Conservation (phyloP, 2,329 filamentous ascomycete species). For the Ceratocystis ficicola region DNA sequence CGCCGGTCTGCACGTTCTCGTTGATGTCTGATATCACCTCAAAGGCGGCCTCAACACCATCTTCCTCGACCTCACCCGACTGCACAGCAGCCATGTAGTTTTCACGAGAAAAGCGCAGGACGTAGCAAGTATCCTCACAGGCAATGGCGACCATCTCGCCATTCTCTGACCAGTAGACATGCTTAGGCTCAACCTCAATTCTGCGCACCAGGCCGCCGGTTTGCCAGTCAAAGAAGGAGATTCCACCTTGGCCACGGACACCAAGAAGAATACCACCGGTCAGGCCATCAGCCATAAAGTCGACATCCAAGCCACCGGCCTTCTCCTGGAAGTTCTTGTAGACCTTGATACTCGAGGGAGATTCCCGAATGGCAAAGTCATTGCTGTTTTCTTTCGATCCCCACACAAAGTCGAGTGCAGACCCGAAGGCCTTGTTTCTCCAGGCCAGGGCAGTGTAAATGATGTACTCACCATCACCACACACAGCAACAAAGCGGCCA, state of each 20-base stretch:
- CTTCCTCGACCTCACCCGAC: constrained; percentile 67
- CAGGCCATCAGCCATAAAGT: constrained; percentile 86
- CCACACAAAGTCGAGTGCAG: constrained; percentile 93
- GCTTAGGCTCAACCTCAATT: constrained; percentile 65
- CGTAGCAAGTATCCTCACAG: constrained; percentile 91
- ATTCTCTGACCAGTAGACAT: constrained; percentile 94
- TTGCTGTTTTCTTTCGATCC: constrained; percentile 95
- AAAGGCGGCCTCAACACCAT: constrained; percentile 90
- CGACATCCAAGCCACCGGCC: constrained; percentile 75
- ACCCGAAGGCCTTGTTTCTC: constrained; percentile 95
- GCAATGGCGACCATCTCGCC: constrained; percentile 87
- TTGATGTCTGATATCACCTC: constrained; percentile 93
- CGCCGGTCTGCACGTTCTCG: constrained; percentile 82
- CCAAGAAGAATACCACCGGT: constrained; percentile 81
- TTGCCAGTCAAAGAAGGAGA: constrained; percentile 95
- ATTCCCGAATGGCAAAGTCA: constrained; percentile 95
- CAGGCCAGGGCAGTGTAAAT: constrained; percentile 95
- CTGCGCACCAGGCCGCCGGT: constrained; percentile 77
- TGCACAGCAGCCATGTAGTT: constrained; percentile 76
- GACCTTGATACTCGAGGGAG: constrained; percentile 83
- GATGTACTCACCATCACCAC: constrained; percentile 96
- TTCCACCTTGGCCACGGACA: constrained; percentile 86
- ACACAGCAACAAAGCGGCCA: constrained; percentile 66
- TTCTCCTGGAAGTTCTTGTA: constrained; percentile 98
- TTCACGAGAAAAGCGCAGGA: constrained; percentile 81